These are phyloP conservation scores for Elaphomyces granulatus DNA, from an alignment of 495 filamentous ascomycete species.

Conservation along the genomic window DNA sequence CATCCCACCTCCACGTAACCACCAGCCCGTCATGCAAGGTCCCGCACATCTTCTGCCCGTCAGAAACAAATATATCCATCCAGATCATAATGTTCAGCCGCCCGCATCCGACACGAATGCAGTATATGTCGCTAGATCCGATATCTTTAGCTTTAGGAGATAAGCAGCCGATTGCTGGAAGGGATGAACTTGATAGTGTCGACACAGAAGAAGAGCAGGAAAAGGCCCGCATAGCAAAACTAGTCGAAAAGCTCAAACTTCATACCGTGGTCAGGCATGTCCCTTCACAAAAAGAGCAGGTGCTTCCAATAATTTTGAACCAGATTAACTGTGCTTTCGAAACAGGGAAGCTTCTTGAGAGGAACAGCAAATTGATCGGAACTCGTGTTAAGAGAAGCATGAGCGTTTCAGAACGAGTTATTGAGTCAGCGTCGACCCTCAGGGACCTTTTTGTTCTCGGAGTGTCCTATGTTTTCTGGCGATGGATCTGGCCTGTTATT, in stretches of 20 bases:
- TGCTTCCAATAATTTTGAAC: constrained; percentile 69
- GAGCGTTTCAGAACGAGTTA: constrained; percentile 88
- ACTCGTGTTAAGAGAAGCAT: constrained; percentile 66
- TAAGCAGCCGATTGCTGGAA: constrained; percentile 33
- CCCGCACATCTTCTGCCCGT: constrained; percentile 60
- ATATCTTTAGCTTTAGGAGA: constrained; percentile 82
- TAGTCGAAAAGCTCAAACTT: constrained; percentile 81
- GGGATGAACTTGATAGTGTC: constrained; percentile 16
- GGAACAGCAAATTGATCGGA: constrained; percentile 71
- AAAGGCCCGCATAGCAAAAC: constrained; percentile 39
- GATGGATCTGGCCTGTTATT: constrained; percentile 68
- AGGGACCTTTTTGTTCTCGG: constrained; percentile 58
- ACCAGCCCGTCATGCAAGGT: constrained; percentile 40
- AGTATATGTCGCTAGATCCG: constrained; percentile 84
- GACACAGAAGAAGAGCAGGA: constrained; percentile 45
- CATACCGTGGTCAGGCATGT: constrained; percentile 70
- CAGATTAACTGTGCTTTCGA: constrained; percentile 96
- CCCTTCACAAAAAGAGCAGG: constrained; percentile 67
- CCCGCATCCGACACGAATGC: constrained; percentile 79
- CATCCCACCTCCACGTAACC: constrained; percentile 55
- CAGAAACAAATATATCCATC: constrained; percentile 44
- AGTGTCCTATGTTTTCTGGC: constrained; percentile 53
- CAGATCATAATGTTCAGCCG: constrained; percentile 84
- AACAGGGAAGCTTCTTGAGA: constrained; percentile 65
- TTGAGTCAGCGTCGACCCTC: constrained; percentile 78